A percentile compares a stretch with the other conserved stretches of the same genome.
Conservation (phyloP, 441 rosid species). For the Eutrema salsugineum region DNA sequence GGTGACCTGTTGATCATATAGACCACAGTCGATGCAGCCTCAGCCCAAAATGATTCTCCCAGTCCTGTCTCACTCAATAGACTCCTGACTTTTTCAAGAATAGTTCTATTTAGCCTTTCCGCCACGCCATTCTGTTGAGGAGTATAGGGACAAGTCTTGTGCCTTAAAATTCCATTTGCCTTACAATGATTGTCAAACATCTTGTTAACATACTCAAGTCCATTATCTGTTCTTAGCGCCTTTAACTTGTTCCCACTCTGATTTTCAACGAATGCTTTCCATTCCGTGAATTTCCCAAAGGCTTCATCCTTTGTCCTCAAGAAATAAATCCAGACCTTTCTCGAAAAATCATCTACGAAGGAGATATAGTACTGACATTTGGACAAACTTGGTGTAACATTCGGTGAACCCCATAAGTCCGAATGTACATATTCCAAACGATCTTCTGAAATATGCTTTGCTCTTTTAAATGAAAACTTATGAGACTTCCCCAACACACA, state of each 20-base stretch:
- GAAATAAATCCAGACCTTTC: too few species aligned
- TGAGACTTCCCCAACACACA: too few species aligned
- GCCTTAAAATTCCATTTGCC: background rate
- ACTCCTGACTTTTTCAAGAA: background rate
- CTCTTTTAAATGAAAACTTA: too few species aligned
- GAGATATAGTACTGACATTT: too few species aligned
- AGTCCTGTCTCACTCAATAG: background rate
- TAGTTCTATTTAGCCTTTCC: background rate
- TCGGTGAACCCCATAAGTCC: too few species aligned
- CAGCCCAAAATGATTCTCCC: background rate
- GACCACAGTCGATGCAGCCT: too few species aligned
- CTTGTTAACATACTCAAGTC: background rate
- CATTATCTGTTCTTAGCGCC: background rate
- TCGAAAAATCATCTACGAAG: too few species aligned
- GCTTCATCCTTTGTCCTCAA: background rate
- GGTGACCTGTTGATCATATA: too few species aligned
- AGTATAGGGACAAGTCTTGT: background rate
- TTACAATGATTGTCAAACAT: background rate
- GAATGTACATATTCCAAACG: too few species aligned
- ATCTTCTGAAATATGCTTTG: too few species aligned
- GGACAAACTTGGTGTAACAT: too few species aligned
- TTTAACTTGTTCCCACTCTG: background rate
- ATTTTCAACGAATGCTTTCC: background rate
- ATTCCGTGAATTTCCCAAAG: background rate
- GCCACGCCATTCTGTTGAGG: background rate